phyloP scores from a whole-genome alignment of 2,329 filamentous ascomycete species.

The Alternaria hordeiaustralica region DNA sequence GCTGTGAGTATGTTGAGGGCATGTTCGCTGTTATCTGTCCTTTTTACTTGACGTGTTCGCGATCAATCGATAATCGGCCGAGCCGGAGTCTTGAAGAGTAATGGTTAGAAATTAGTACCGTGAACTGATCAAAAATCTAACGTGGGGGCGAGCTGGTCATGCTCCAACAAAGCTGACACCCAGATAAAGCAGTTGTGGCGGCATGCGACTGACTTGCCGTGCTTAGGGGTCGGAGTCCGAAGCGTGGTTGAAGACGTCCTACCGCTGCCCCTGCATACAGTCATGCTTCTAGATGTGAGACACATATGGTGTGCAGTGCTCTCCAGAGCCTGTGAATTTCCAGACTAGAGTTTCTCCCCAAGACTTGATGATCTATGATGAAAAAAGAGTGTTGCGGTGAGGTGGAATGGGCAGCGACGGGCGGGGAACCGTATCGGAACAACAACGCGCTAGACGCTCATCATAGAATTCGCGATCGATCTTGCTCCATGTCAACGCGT shows the following conservation, averaged over 20 bases:
- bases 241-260: background rate
- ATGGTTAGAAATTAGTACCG: background rate
- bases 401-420: background rate
- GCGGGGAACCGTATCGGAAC: slow-evolving; percentile 12
- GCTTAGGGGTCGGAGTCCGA: background rate
- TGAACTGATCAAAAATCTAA: background rate
- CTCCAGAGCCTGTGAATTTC: background rate
- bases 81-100: background rate
- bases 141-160: background rate
- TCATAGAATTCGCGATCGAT: background rate
- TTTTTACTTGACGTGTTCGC: background rate
- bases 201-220: background rate
- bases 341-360: background rate
- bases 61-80: background rate
- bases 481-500: background rate
- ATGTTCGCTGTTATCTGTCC: background rate
- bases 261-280: background rate
- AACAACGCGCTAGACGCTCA: background rate
- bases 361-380: background rate
- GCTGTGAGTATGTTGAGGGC: slow-evolving; percentile 5
- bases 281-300: background rate
- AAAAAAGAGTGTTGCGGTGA: background rate
- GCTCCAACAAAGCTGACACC: background rate
- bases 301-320: background rate
- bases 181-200: background rate